Evolutionary conservation across 2,329 filamentous ascomycete species (phyloP).

Genomic region (Penicillium verrucosum): DNA sequence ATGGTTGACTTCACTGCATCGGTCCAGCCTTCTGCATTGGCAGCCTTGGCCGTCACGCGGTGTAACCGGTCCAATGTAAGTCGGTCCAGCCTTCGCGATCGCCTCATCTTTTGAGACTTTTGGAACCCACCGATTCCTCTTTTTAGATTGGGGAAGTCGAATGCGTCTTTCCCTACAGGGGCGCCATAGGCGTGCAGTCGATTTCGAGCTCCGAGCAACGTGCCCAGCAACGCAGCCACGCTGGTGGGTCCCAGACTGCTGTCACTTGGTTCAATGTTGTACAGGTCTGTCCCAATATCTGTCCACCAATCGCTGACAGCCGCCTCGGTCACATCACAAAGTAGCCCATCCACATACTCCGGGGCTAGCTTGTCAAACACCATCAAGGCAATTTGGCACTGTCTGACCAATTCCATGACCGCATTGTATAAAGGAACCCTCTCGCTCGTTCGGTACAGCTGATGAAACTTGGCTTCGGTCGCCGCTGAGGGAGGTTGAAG

Average conservation of each 20-base stretch:
- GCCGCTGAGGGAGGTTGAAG: conserved; percentile 73
- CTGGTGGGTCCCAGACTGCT: conserved; percentile 90
- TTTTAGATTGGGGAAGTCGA: conserved; percentile 79
- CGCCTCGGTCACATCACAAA: conserved; percentile 90
- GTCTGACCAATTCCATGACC: conserved; percentile 82
- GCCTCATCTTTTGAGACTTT: conserved; percentile 77
- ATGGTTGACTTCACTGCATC: conserved; percentile 94
- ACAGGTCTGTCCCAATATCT: conserved; percentile 85
- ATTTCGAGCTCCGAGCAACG: conserved; percentile 86
- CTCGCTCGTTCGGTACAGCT: conserved; percentile 84
- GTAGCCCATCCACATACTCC: conserved; percentile 83
- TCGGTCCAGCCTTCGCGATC: conserved; percentile 75
- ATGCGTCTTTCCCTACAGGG: conserved; percentile 84
- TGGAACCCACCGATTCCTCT: conserved; percentile 85
- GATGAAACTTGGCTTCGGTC: conserved; percentile 85
- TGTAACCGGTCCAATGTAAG: conserved; percentile 79
- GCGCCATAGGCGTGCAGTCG: conserved; percentile 80
- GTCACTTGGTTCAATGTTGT: conserved; percentile 88
- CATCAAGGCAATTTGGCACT: conserved; percentile 84
- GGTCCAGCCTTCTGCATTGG: conserved; percentile 83
- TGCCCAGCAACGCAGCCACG: conserved; percentile 79
- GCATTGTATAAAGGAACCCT: conserved; percentile 73
- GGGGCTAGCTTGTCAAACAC: conserved; percentile 84
- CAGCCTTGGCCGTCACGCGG: conserved; percentile 81
- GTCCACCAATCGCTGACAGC: conserved; percentile 95